These are phyloP conservation scores for Tuber calosporum DNA, from an alignment of 495 filamentous ascomycete species.

Conservation along the genomic window DNA sequence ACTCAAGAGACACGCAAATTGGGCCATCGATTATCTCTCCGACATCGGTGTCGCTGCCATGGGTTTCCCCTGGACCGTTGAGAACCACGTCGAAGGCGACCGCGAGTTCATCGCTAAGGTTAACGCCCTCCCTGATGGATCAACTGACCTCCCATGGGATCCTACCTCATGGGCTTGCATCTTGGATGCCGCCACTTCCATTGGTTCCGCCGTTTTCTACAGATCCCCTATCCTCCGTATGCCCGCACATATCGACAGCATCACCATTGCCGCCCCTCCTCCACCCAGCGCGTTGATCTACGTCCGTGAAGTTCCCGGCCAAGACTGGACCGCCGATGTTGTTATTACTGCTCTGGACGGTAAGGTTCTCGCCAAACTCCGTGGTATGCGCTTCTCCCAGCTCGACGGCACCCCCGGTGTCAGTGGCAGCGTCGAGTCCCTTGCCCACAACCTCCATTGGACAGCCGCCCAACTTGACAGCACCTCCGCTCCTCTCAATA, in stretches of 20 bases:
- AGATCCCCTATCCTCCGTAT: conserved; percentile 46
- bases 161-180: conserved; percentile 46
- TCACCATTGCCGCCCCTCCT: conserved; percentile 22
- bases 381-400: conserved; percentile 45
- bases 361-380: conserved; percentile 38
- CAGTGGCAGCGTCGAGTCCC: conserved; percentile 37
- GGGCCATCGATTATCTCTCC: conserved; percentile 45
- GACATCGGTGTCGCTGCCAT: conserved; percentile 46
- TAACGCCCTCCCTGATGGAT: conserved; percentile 37
- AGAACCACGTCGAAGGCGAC: conserved; percentile 44
- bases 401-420: conserved; percentile 43
- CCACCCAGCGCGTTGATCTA: conserved; percentile 24
- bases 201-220: conserved; percentile 48
- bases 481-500: conserved; percentile 33
- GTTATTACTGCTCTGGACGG: conserved; percentile 38
- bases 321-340: conserved; percentile 19
- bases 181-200: conserved; percentile 47
- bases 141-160: conserved; percentile 41
- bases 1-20: conserved; percentile 31
- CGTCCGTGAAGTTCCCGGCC: conserved; percentile 28
- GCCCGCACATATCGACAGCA: conserved; percentile 42
- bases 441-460: conserved; percentile 45
- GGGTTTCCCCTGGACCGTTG: conserved; percentile 48
- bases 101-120: conserved; percentile 48
- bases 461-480: conserved; percentile 38